These are phyloP conservation scores for Crithidia brevicula DNA, from an alignment of 208 protist species.

Conservation along the genomic window DNA sequence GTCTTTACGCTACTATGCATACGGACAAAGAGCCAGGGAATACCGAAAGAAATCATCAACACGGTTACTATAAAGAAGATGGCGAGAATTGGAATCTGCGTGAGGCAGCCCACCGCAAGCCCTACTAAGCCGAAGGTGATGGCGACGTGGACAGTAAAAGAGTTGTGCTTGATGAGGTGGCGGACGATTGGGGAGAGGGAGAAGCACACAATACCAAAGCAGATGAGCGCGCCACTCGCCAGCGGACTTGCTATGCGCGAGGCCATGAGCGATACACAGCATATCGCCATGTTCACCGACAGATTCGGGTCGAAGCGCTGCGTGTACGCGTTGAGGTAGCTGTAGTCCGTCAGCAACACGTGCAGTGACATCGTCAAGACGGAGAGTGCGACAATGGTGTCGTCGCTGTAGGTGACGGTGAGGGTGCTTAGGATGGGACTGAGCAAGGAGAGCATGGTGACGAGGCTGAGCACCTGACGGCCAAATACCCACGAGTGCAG, in stretches of 20 bases:
- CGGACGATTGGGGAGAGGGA: conserved; percentile 80
- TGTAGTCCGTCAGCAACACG: conserved; percentile 84
- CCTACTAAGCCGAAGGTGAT: conserved; percentile 72
- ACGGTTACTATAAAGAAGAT: conserved; percentile 61
- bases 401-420: conserved; percentile 85
- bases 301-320: conserved; percentile 65
- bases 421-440: conserved; percentile 85
- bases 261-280: conserved; percentile 84
- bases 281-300: conserved; percentile 84
- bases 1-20: conserved; percentile 82
- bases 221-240: conserved; percentile 75
- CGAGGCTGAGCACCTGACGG: conserved; percentile 59
- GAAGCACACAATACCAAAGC: conserved; percentile 89
- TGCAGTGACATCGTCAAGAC: conserved; percentile 83
- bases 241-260: conserved; percentile 74
- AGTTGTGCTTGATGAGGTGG: conserved; percentile 64
- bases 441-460: conserved; percentile 67
- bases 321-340: conserved; percentile 83
- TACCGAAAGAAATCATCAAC: conserved; percentile 64
- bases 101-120: conserved; percentile 53
- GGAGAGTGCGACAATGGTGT: conserved; percentile 90
- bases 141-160: conserved; percentile 65
- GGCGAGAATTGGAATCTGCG: conserved; percentile 61
- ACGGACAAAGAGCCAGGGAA: conserved; percentile 81
- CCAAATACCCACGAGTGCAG: conserved; percentile 51